These are phyloP conservation scores for Neofusicoccum cordaticola DNA, from an alignment of 2,329 filamentous ascomycete genomes.

Conservation along the genomic window DNA sequence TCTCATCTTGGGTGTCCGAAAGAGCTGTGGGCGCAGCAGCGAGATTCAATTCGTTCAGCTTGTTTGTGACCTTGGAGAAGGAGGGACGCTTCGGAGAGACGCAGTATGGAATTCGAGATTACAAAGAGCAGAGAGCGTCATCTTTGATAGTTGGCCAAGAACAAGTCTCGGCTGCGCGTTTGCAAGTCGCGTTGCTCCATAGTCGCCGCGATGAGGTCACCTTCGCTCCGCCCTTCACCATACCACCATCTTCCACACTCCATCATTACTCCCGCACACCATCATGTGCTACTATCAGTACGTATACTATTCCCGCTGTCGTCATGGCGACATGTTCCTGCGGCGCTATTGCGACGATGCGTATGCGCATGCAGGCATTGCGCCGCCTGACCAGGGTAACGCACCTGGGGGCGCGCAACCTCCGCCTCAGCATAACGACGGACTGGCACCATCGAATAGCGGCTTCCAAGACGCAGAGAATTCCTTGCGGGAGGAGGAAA, in stretches of 20 bases:
- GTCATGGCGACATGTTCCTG: slow-evolving; percentile 31
- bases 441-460: not conserved
- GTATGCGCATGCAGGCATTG: not conserved
- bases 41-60: no score
- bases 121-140: not conserved
- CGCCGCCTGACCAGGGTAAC: not conserved
- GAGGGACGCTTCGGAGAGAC: no score
- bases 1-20: no score
- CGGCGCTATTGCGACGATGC: slow-evolving; percentile 30
- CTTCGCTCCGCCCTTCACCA: not conserved
- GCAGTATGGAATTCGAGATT: no score
- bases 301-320: slow-evolving; percentile 32
- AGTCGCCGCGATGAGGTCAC: not conserved
- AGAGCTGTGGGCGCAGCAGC: no score
- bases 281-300: slow-evolving; percentile 38
- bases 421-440: not conserved
- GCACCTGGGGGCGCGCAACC: not conserved
- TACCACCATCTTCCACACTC: not conserved
- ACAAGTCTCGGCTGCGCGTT: not conserved
- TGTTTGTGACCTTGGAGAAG: no score
- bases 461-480: no score
- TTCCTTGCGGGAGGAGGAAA: not conserved
- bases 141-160: not conserved
- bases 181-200: not conserved
- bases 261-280: not conserved